Percentiles rank a stretch among this genome's conserved stretches.
Conservation (phyloP, 1,284 basidiomycete species). For the Boletus smithii region DNA sequence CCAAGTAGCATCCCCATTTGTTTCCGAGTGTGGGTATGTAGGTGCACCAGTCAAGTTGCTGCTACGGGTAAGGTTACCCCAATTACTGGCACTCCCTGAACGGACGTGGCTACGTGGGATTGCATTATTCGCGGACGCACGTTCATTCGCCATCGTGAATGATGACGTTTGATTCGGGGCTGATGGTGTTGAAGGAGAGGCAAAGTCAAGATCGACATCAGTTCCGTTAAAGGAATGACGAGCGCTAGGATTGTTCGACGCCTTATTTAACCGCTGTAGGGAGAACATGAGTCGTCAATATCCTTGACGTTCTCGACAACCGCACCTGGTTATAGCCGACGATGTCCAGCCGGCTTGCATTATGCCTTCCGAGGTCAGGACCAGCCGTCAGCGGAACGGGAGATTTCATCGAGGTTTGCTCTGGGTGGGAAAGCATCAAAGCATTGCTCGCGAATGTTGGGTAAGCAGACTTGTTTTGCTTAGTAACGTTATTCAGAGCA, state of each 20-base stretch:
- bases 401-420: constrained; percentile 59
- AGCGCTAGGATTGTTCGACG: constrained; percentile 50
- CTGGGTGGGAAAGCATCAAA: constrained; percentile 60
- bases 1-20: constrained; percentile 64
- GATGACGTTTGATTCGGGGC: constrained; percentile 39
- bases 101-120: constrained; percentile 61
- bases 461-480: constrained; percentile 81
- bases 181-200: constrained; percentile 46
- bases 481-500: constrained; percentile 54
- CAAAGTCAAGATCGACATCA: constrained; percentile 58
- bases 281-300: constrained; percentile 8
- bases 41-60: constrained; percentile 47
- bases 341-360: constrained; percentile 62
- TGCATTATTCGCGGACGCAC: constrained; percentile 25
- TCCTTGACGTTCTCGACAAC: constrained; percentile 9
- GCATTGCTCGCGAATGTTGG: constrained; percentile 73
- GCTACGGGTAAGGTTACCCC: constrained; percentile 58
- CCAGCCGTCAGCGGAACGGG: constrained; percentile 76
- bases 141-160: constrained; percentile 45
- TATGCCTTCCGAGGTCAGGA: constrained; percentile 74
- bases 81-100: constrained; percentile 74
- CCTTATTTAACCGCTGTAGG: constrained; percentile 49
- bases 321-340: constrained; percentile 67
- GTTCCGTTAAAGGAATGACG: constrained; percentile 72
- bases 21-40: constrained; percentile 54